Conservation (phyloP, 306 rosid species). For the Astragalus glycyphyllos region DNA sequence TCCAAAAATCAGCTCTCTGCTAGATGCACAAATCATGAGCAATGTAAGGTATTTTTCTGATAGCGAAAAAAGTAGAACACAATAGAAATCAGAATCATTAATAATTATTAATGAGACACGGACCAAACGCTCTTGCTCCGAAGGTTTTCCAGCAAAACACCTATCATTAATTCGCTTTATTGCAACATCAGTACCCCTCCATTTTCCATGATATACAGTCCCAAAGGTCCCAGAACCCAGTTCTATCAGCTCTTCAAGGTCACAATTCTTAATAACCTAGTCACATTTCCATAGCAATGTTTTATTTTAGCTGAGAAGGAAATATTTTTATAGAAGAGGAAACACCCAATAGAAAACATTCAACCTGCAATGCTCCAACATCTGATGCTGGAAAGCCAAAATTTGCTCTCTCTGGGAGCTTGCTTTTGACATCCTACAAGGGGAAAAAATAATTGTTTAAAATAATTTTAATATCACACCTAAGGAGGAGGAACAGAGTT, state of each 20-base stretch:
- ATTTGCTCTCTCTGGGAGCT: constrained; percentile 62
- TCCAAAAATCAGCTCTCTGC: constrained; percentile 96
- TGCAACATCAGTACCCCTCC: constrained; percentile 97
- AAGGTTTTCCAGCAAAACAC: constrained; percentile 87
- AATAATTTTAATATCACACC: constrained; percentile 16
- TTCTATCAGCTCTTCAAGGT: constrained; percentile 81
- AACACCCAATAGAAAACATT: constrained; percentile 36
- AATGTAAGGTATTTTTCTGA: constrained; percentile 17
- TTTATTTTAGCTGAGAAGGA: constrained; percentile 35
- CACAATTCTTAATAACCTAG: constrained; percentile 81
- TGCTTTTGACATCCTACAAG: constrained; percentile 65
- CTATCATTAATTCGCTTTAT: constrained; percentile 89
- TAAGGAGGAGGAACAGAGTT: background rate
- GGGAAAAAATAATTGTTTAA: background rate
- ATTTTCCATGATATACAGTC: constrained; percentile 93
- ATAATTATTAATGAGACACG: constrained; percentile 40
- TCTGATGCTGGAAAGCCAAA: constrained; percentile 72
- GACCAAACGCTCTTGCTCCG: constrained; percentile 94
- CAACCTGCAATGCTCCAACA: constrained; percentile 86
- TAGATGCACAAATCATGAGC: constrained; percentile 33
- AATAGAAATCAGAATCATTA: constrained; percentile 31
- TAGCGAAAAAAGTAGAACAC: constrained; percentile 3
- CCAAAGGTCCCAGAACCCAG: constrained; percentile 60
- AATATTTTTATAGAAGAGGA: constrained; percentile 34
- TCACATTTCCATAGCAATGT: constrained; percentile 20